These are phyloP conservation scores for Zalerion maritima DNA, from an alignment of 495 filamentous ascomycete genomes.

Conservation along the genomic window DNA sequence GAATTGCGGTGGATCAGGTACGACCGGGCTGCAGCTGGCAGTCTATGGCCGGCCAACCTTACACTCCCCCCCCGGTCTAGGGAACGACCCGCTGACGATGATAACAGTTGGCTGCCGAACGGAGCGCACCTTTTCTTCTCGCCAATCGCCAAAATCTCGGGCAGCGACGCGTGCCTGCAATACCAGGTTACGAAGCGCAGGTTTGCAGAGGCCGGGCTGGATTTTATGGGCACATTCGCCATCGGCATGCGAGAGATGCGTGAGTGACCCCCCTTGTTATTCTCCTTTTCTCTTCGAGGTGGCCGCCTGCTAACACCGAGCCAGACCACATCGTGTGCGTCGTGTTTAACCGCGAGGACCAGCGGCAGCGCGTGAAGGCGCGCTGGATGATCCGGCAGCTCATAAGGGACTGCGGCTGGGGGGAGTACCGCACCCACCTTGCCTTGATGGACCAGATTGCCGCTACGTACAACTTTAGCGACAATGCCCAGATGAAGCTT, in stretches of 20 bases:
- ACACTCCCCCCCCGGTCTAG: no score
- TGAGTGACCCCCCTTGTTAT: no score
- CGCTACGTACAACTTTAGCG: conserved; percentile 40
- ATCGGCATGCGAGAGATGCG: conserved; percentile 39
- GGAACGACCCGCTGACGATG: no score
- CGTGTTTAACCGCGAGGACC: conserved; percentile 34
- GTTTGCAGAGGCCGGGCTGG: conserved; percentile 27
- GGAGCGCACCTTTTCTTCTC: conserved; percentile 38
- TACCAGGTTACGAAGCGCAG: conserved; percentile 15
- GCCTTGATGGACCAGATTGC: conserved; percentile 42
- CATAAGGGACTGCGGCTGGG: conserved; percentile 37
- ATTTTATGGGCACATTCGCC: conserved; percentile 33
- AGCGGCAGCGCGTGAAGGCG: conserved; percentile 17
- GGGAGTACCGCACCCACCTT: conserved; percentile 45
- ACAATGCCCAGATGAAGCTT: conserved; percentile 35
- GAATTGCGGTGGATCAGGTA: conserved; percentile 39
- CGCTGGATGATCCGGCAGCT: conserved; percentile 27
- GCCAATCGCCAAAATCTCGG: conserved; percentile 32
- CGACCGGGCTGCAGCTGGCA: no score
- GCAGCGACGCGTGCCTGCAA: conserved; percentile 21
- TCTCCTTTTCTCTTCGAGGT: neutral
- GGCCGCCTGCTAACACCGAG: no score
- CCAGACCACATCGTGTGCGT: conserved; percentile 45
- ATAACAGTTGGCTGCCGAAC: conserved; percentile 40
- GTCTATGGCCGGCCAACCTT: no score